These are phyloP conservation scores for Zanthoxylum bungeanum DNA, from an alignment of 345 rosid genomes.

Conservation along the genomic window DNA sequence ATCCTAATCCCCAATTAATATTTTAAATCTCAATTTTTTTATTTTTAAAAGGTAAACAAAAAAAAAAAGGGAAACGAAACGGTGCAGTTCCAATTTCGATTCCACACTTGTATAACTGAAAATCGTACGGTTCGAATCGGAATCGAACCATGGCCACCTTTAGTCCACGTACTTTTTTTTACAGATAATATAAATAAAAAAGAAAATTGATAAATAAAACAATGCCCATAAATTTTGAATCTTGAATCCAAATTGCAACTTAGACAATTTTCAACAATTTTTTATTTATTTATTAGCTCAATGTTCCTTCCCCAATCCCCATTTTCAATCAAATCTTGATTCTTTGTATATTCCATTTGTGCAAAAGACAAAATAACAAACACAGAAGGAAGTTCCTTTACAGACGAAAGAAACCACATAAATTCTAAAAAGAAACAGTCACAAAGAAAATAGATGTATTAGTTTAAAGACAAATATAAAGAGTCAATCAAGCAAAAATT, in stretches of 20 bases:
- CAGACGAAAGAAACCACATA: not conserved
- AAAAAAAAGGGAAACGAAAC: no score
- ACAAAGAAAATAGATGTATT: not conserved
- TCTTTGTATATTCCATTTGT: slow-evolving; percentile 12
- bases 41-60: no score
- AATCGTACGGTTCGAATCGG: no score
- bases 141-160: no score
- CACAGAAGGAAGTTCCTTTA: slow-evolving; percentile 3
- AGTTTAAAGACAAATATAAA: slow-evolving; percentile 23
- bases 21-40: no score
- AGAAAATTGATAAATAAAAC: no score
- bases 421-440: not conserved
- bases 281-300: not conserved
- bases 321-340: not conserved
- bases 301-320: not conserved
- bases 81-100: no score
- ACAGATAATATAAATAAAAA: slow-evolving; percentile 9
- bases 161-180: no score
- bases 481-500: slow-evolving; percentile 29
- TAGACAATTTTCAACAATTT: not conserved
- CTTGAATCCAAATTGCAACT: not conserved
- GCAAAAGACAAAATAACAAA: slow-evolving; percentile 8
- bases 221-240: not conserved
- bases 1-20: no score
- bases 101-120: no score